Evolutionary conservation across 768 basidiomycete genomes (phyloP), one percentile per base, ranked within the genome.

Genomic region (Tricholoma sp.): DNA sequence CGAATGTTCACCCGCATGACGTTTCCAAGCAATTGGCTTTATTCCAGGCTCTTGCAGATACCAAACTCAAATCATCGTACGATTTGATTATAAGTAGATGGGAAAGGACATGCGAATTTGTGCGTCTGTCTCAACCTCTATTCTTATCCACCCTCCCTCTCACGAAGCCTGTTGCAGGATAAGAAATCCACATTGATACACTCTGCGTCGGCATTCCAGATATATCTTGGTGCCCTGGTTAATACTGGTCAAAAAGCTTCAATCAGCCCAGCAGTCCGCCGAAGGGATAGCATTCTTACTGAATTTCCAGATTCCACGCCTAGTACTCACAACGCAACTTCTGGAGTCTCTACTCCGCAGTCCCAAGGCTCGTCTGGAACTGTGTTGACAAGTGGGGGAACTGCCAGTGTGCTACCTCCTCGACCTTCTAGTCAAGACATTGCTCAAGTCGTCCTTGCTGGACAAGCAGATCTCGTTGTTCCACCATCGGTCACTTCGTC

Each of bases 91-190:
- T 91, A 56, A 83, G 75, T 64, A 82, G 90, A 55, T 94, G 91
- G 91, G 91, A 94, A 67, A 79, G 85, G 62, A 84, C 86, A 80
- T 82, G 82, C 64, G 88, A 92, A 79, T 91, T 87, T 66, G 91
- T 92, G 73, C 63, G 89, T 83, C 47, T 5, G 31, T 35, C 52
- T 35, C 10, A 12, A 10, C 47, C 8, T 41, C 32, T 16, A 11
- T 50, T 52, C 21, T 4, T 14, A 35, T 32, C 29, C 27, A 50
- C 18, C 29, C 57, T 51, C 52, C 50, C 16, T 47, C 59, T 54
- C 52, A 68, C 52, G 43, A 54, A 49, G 52, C 45, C 24, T 27
- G 35, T 57, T 59, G 0, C 63, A 93, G 91, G 83, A 88, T 63
- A 79, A 85, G 11, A 55, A 77, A 10, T 89, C 87, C 1, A 88